Percentiles rank a stretch among this genome's conserved stretches.
Evolutionary conservation across 129 eudicot species (phyloP).

Genomic region (Lonicera japonica): DNA sequence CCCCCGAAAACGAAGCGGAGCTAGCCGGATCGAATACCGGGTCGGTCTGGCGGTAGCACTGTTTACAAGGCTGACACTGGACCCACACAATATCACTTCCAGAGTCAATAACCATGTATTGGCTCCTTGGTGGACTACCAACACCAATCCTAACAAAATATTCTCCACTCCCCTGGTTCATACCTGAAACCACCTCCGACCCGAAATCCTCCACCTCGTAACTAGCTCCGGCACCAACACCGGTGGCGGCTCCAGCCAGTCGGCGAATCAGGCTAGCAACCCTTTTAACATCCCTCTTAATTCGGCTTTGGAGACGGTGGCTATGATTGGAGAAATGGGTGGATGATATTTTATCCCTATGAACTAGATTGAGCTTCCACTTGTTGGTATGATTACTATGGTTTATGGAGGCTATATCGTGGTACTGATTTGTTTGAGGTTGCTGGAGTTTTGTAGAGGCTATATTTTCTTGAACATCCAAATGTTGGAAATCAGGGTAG

Average conservation of each 20-base stretch:
- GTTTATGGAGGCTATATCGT: constrained; percentile 1
- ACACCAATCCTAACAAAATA: constrained; percentile 85
- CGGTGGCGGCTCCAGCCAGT: constrained; percentile 7
- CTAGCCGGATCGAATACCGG: constrained; percentile 77
- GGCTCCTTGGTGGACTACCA: constrained; percentile 74
- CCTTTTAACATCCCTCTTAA: constrained; percentile 54
- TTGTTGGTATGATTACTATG: neutral
- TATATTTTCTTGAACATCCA: constrained; percentile 43
- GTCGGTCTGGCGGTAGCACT: constrained; percentile 77
- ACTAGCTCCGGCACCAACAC: constrained; percentile 6
- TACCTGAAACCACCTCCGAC: constrained; percentile 85
- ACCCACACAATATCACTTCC: constrained; percentile 93
- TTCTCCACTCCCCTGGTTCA: constrained; percentile 90
- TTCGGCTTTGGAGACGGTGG: constrained; percentile 40
- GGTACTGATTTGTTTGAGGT: constrained; percentile 24
- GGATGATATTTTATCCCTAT: constrained; percentile 50
- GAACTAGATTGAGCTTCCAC: constrained; percentile 55
- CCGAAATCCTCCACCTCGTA: constrained; percentile 70
- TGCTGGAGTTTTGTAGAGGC: constrained; percentile 14
- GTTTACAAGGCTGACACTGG: constrained; percentile 83
- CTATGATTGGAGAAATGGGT: constrained; percentile 30
- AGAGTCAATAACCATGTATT: constrained; percentile 83
- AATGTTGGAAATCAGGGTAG: constrained; percentile 45
- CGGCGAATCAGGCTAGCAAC: constrained; percentile 40
- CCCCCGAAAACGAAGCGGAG: constrained; percentile 59